Evolutionary conservation across 2,329 filamentous ascomycete genomes (phyloP), one percentile per base, ranked within the genome.

Genomic region (Cladosporium sp.): DNA sequence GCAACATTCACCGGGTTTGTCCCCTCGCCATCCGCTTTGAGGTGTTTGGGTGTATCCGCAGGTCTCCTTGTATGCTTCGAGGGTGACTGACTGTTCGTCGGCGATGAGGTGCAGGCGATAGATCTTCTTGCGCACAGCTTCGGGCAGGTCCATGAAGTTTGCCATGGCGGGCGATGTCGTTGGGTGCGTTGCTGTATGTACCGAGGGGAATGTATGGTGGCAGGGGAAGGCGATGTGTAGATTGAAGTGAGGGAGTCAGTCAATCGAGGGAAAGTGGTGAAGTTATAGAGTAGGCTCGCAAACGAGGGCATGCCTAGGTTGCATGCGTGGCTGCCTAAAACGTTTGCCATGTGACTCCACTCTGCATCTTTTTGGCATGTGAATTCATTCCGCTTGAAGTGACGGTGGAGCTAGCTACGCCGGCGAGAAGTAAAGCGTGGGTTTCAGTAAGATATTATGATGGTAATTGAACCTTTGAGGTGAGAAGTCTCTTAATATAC

Each of bases 111-210:
- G 68, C 26, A 72, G 54, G n/a, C 68, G 65, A 43, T 74, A 73
- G n/a, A 74, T 72, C 21, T 61, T 63, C 53, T 73, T 57, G 18
- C 72, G 69, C 18, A 74, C 65, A 0, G 56, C 10, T 34, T 67
- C 68, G 11, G 71, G 71, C 5, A 74, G 65, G 53, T 71, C 67
- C 64, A 59, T 68, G 68, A 74, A 73, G 65, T 65, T 67, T 5
- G 69, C 51, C 71, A 73, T 73, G 23, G 36, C 34, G 57, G 18
- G 21, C 14, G 28, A 21, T 34, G 18, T 5, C 7, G 34, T 23
- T 14, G 30, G 7, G 32, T 25, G 54, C 14, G 28, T 34, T 21
- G 8, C 16, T 39, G 36, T 39, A 2, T 39, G 36, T 39, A 1
- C 5, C 36, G 36, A 39, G 4, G 14, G 36, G 26, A 61, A 10